Base-by-base conservation (phyloP, 805 yeast genomes). In the Ogataea glucozyma region DNA sequence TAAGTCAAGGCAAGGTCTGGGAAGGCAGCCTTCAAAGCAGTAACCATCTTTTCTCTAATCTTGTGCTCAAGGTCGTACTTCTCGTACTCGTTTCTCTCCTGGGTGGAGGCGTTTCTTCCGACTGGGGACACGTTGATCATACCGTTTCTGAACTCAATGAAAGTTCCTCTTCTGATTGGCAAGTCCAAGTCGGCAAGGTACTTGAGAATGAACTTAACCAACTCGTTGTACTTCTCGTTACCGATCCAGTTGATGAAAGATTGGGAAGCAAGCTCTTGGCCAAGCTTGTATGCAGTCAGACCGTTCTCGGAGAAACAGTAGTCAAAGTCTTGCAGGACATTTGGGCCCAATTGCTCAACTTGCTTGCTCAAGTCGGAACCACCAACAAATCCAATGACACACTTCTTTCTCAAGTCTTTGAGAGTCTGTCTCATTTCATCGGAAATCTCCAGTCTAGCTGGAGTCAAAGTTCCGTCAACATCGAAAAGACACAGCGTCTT, bases 161-260 rank as follows among this genome's bases (percentile, higher is more conserved):
- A 93, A 47, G 99, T 93, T 69, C 99, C 99, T 76, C 97, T 88
- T 82, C 97, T 88, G 66, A 85, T 78, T 63, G 99, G 99, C 56
- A 93, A 68, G 53, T 93, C 98, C 43, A 93, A 66, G 33, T 85
- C 85, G 41, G 96, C 67, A 57, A 93, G 76, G 75, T 93, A 90
- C 57, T 78, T 79, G 63, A 93, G 76, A 62, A 88, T 81, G 73
- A 88, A 93, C 71, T 80, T 83, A 61, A 81, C 88, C 58, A 93
- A 78, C 72, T 82, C 77, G 76, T 87, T 89, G 81, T 93, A 93
- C 73, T 86, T 83, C 60, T 84, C 95, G 62, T 91, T 88, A 63
- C 99, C 99, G 54, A 93, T 78, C 97, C 97, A 93, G 55, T 78
- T 71, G 62, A 93, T 91, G 72, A 93, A 93, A 38, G 96, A 85